These are phyloP conservation scores for Tarenaya hassleriana DNA, from an alignment of 345 rosid genomes.

Conservation along the genomic window DNA sequence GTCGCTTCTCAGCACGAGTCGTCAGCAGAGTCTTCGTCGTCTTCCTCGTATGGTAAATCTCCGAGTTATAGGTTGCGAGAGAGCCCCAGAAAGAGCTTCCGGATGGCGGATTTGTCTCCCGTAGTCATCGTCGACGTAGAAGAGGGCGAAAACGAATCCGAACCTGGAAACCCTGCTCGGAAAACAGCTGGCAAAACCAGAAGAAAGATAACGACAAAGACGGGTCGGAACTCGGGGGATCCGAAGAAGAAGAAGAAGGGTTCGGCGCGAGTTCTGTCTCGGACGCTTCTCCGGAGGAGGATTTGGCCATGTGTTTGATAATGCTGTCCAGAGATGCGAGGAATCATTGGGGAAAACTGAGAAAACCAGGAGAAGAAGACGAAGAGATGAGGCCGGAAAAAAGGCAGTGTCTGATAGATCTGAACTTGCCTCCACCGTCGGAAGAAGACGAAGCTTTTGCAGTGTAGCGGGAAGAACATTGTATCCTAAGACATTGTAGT, in stretches of 20 bases:
- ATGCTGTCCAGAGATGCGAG: conserved; percentile 91
- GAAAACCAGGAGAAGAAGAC: conserved; percentile 30
- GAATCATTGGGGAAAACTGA: conserved; percentile 21
- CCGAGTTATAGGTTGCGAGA: conserved; percentile 49
- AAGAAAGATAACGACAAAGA: no score
- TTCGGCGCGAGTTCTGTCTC: conserved; percentile 59
- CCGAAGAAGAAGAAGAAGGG: conserved; percentile 20
- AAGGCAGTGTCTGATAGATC: conserved; percentile 55
- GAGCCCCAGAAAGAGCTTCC: conserved; percentile 62
- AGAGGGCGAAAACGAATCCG: conserved; percentile 64
- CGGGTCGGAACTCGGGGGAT: conserved; percentile 31
- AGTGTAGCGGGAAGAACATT: no score
- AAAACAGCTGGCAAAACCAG: no score
- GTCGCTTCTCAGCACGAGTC: conserved; percentile 40
- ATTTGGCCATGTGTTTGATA: conserved; percentile 86
- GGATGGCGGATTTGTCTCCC: conserved; percentile 61
- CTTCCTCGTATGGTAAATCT: conserved; percentile 45
- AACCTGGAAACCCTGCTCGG: conserved; percentile 56
- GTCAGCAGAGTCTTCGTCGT: conserved; percentile 42
- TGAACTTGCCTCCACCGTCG: conserved; percentile 85
- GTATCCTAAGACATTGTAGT: no score
- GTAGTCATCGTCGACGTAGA: conserved; percentile 47
- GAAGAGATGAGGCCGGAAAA: conserved; percentile 30
- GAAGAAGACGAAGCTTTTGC: no score
- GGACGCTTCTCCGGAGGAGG: conserved; percentile 62